Percentiles rank a stretch among this genome's conserved stretches.
phyloP scores from a whole-genome alignment of 192 early-diverging fungal species.

The Glomus cerebriforme region DNA sequence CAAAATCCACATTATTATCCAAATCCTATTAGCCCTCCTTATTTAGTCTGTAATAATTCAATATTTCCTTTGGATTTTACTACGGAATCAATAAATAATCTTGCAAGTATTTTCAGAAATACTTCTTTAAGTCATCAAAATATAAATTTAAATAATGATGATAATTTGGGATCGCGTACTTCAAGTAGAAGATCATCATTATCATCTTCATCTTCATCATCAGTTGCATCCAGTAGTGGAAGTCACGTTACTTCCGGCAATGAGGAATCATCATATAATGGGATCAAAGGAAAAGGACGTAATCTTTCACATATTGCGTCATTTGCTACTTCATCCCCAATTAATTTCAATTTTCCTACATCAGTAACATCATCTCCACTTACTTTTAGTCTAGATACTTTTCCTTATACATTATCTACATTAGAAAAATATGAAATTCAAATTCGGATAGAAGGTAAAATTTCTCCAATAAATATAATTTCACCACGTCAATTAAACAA shows the following conservation, averaged over 20 bases:
- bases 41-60: not conserved
- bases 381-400: not conserved
- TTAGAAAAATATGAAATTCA: not conserved
- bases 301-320: not conserved
- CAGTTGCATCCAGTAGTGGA: not conserved
- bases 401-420: not conserved
- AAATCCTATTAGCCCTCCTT: not conserved
- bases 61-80: too few species aligned
- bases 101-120: not conserved
- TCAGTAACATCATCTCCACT: too few species aligned
- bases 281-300: too few species aligned
- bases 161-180: not conserved
- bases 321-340: not conserved
- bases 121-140: not conserved
- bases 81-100: not conserved
- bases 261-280: too few species aligned
- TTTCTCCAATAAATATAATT: not conserved
- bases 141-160: not conserved
- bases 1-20: not conserved
- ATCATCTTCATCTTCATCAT: not conserved
- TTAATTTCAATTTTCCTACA: too few species aligned
- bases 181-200: not conserved
- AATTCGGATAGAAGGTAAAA: not conserved
- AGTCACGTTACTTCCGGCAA: not conserved
- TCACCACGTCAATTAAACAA: not conserved